Base-by-base conservation (phyloP, 2,329 filamentous ascomycete species). In the Fusarium phyllophilum region DNA sequence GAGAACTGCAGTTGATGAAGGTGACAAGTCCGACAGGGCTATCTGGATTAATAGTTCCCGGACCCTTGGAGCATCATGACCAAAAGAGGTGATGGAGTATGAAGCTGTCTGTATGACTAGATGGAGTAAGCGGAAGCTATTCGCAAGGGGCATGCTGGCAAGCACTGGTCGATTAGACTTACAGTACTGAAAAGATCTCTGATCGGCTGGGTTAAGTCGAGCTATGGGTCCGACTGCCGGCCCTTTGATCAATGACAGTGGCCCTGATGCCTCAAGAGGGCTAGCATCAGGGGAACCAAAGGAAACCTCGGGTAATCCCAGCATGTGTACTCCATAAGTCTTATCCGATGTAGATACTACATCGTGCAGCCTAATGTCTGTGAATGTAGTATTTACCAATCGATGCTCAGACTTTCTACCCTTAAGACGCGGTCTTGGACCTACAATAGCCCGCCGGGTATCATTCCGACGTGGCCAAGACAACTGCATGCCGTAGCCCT, bases 121-220 rank as follows among this genome's bases (percentile, higher is more conserved):
- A 0, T n/a, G 0, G 2, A 2, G 46, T 76, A 8, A 75, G 68
- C 5, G 36, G 1, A 3, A 4, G 9, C 3, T 11, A 4, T 14
- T 5, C 6, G 3, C 2, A 3, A 22, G 20, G 3, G 8, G 1
- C 0, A 2, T 12, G 26, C 45, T 11, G 6, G 1, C 29, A 20
- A 31, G 12, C 5, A 15, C 4, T 0, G 14, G 0, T 1, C 1
- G 9, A 13, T 17, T 29, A 9, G 1, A 17, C 72, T 55, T 15
- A 77, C 76, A 78, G 12, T 78, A 78, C 18, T 78, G 70, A 9
- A 78, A 62, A 11, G 72, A 24, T 1, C 20, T 48, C 49, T 34
- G 65, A 8, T 78, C 72, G 0, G 22, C 10, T 0, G 31, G 5
- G 2, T 81, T n/a, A 77, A 84, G 12, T n/a, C 46, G 42, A 8